These are phyloP conservation scores for Apiospora hydei DNA, from an alignment of 2,329 filamentous ascomycete species.

Conservation along the genomic window DNA sequence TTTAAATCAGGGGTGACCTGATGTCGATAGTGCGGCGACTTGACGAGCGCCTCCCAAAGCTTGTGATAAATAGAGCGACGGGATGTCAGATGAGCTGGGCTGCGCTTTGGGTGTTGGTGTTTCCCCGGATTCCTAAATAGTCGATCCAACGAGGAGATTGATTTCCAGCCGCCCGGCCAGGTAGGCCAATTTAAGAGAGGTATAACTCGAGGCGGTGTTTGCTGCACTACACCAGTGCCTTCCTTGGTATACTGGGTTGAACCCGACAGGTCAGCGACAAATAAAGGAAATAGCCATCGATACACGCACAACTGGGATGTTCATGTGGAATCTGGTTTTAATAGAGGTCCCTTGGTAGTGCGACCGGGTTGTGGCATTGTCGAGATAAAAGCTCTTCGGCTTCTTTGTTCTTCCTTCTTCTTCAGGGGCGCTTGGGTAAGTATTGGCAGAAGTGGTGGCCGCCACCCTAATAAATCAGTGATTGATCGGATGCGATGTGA, in stretches of 20 bases:
- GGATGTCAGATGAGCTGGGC: constrained; percentile 7
- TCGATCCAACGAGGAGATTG: not conserved
- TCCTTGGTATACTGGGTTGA: constrained; percentile 9
- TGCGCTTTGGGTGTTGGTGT: not conserved
- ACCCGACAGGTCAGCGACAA: not conserved
- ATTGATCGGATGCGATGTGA: constrained; percentile 3
- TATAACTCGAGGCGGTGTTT: not conserved
- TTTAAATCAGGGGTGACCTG: not conserved
- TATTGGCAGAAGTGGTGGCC: not conserved
- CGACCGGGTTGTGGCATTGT: constrained; percentile 1
- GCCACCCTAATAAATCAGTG: not conserved
- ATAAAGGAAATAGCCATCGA: not conserved
- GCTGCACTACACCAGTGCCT: not conserved
- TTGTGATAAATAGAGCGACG: not conserved
- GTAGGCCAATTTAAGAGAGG: not conserved
- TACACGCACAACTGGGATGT: not conserved
- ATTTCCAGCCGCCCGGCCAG: not conserved
- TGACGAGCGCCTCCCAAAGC: constrained; percentile 2
- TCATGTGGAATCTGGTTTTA: not conserved
- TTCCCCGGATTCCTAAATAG: constrained; percentile 8
- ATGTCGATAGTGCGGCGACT: not conserved
- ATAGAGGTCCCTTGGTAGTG: not conserved
- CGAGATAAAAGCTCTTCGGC: not conserved
- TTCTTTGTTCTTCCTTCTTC: constrained; percentile 9
- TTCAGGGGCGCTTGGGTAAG: not conserved